Base-by-base conservation (phyloP, 1,139 yeast genomes). In the Blastobotrys ciferrii region DNA sequence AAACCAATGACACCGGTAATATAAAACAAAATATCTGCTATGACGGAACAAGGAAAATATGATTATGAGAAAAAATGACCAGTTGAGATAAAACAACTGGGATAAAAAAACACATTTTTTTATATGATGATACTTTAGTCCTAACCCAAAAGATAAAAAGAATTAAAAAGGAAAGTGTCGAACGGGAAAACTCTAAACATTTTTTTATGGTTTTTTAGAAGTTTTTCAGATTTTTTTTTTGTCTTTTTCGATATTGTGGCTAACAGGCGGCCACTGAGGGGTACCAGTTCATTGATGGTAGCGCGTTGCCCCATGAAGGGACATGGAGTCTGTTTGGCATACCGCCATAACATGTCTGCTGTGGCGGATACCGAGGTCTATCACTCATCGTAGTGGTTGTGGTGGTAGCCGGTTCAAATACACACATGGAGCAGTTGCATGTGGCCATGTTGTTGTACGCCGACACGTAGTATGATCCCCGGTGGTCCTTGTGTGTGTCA, bases 371-470 rank as follows among this genome's bases (percentile, higher is more conserved):
- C 45, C 45, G 4, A 15, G 19, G 39, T 36, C 41, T 20, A 36
- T 44, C 25, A 44, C 12, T 20, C 19, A 9, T 23, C 5, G 9
- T 23, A 23, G 28, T 23, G 9, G 28, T 23, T 6, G 28, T 23
- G 28, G 28, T 37, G 18, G 23, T 42, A 6, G 39, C 32, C 7
- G 56, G 55, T 36, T 56, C 59, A 42, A 52, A 53, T 1, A 48
- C 46, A 43, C 59, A 56, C 44, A 53, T 32, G 36, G 50, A 52
- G 41, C 59, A 56, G 32, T 51, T 54, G 49, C 59, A 56, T 2
- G 57, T 48, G 13, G 54, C 53, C 48, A 53, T 39, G 38, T 53
- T 51, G 43, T 51, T 54, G 45, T 50, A 55, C 2, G 58, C 54
- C 20, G 57, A 44, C 45, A 55, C 52, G 47, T 56, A 56, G 32